Evolutionary conservation across 805 yeast species (phyloP).

Genomic region (Wickerhamomyces ciferrii): DNA sequence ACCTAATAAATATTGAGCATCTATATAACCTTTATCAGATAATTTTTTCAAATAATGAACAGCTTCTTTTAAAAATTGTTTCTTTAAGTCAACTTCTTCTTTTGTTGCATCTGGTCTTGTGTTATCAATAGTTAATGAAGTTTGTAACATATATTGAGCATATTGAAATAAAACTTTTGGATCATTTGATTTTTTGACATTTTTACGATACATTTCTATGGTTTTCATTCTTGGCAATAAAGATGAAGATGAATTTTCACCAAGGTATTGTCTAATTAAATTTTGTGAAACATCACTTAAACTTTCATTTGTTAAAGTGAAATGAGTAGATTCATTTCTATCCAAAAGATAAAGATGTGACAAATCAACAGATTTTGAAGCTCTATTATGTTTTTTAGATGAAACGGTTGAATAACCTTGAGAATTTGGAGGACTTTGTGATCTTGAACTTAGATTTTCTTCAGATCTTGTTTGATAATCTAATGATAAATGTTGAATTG

Average conservation of each 20-base stretch:
- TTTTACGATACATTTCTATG: slow-evolving; percentile 79
- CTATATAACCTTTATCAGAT: slow-evolving; percentile 75
- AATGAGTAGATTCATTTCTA: slow-evolving; percentile 26
- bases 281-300: slow-evolving; percentile 49
- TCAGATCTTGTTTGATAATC: background rate
- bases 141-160: slow-evolving; percentile 85
- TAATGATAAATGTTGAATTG: background rate
- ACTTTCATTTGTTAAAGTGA: slow-evolving; percentile 32
- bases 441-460: slow-evolving; percentile 7
- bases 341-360: slow-evolving; percentile 34
- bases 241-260: slow-evolving; percentile 37
- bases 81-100: slow-evolving; percentile 31
- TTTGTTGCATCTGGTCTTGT: slow-evolving; percentile 1
- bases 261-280: slow-evolving; percentile 46
- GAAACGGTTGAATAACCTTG: background rate
- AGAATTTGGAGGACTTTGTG: slow-evolving; percentile 9
- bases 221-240: slow-evolving; percentile 77
- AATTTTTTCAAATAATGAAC: slow-evolving; percentile 60
- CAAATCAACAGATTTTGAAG: slow-evolving; percentile 33
- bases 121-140: slow-evolving; percentile 60
- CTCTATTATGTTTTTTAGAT: slow-evolving; percentile 13
- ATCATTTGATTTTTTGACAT: slow-evolving; percentile 80
- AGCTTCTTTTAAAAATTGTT: slow-evolving; percentile 73
- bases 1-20: slow-evolving; percentile 89
- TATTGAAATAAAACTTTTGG: slow-evolving; percentile 85